Base-by-base conservation (phyloP, 371 early-diverging fungal species). In the Neoconidiobolus thromboides region DNA sequence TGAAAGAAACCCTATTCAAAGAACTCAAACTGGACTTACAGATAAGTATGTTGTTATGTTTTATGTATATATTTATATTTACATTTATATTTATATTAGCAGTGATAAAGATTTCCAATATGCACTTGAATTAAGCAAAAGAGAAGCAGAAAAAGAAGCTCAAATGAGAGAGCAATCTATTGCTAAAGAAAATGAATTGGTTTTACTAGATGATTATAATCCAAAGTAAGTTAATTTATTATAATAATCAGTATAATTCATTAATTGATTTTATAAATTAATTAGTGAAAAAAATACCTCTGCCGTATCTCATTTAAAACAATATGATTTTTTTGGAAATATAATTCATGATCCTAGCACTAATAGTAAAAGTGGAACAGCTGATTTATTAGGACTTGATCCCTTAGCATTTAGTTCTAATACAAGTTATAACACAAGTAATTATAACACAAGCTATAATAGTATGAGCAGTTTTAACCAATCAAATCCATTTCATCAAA, bases 61-160 rank as follows among this genome's bases (percentile, higher is more conserved):
- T 44, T 9, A 50, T 47, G 37, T 46, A 4, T 10, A 60, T 61
- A 36, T 55, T 48, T 54, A 56, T 15, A 41, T 44, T 38, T 12
- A 61, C 9, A 50, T 36, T 48, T 5, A 42, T 37, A 7, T 1
- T n/a, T 36, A 73, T 56, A 61, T 61, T 38, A 62, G 67, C 57
- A 76, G 80, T 49, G 71, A 73, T 48, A 69, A 71, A 6, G 79
- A 71, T 57, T 60, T 75, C 9, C 76, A 78, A 43, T 74, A 74
- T 41, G 81, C 82, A 1, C 62, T 84, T 44, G 80, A 79, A 62
- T 63, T 82, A 55, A 76, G 78, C 64, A 75, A 74, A 62, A 71
- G 69, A 60, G 80, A 79, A 51, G 77, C 75, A 4, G 74, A 74
- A 62, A 71, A 69, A 60, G 80, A 79, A 51, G 77, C 75, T 2